Evolutionary conservation across 2,329 filamentous ascomycete genomes (phyloP).

Genomic region (Calonectria multiphialidica): DNA sequence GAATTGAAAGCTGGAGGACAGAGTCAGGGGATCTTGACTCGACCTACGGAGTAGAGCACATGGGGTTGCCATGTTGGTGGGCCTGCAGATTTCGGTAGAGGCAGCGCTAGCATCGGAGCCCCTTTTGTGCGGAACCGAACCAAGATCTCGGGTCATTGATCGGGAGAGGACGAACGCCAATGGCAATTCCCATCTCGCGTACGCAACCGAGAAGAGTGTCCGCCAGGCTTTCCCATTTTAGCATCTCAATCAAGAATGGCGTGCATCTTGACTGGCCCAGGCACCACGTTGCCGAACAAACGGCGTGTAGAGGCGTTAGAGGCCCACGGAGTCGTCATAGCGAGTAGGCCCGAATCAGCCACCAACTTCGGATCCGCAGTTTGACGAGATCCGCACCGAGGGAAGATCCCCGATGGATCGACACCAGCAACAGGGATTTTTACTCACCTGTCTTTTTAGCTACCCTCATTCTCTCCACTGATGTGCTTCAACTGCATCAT

Average conservation of each 20-base stretch:
- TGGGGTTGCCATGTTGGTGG: not conserved
- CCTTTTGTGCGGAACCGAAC: not conserved
- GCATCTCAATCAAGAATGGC: not conserved
- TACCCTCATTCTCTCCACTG: not conserved
- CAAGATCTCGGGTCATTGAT: not conserved
- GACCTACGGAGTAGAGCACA: not conserved
- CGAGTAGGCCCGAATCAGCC: slow-evolving; percentile 1
- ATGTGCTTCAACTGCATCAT: not conserved
- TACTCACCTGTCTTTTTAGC: not conserved
- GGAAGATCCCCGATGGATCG: slow-evolving; percentile 3
- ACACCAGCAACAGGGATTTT: not conserved
- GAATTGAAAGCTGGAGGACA: not conserved
- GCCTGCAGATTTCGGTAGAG: not conserved
- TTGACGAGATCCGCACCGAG: not conserved
- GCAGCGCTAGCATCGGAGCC: not conserved
- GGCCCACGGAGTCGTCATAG: not conserved
- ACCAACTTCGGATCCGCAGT: not conserved
- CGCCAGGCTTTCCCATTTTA: not conserved
- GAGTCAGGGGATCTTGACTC: not conserved
- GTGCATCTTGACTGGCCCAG: not conserved
- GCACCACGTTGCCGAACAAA: slow-evolving; percentile 5
- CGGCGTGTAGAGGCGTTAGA: not conserved
- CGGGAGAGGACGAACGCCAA: not conserved
- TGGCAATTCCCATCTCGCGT: not conserved
- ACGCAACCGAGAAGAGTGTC: not conserved